A percentile compares a stretch with the other conserved stretches of the same genome.
These are phyloP conservation scores for Xanthoconium separans DNA, from an alignment of 1,284 basidiomycete species.

Conservation along the genomic window DNA sequence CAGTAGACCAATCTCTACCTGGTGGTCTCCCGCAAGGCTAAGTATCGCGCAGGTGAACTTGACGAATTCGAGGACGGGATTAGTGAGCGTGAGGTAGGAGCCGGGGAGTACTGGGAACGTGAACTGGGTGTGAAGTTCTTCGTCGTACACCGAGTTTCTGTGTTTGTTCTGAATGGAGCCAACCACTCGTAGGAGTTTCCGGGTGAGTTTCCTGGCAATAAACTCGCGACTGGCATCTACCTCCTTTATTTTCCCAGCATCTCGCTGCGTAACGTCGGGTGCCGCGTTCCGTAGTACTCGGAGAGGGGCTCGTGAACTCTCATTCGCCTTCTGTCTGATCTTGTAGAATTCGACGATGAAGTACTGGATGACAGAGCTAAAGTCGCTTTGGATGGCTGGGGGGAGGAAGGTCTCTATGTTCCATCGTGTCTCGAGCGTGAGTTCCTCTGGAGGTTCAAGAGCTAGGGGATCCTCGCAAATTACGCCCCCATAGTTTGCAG, in stretches of 20 bases:
- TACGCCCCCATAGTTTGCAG: constrained; percentile 90
- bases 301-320: constrained; percentile 67
- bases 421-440: constrained; percentile 89
- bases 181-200: constrained; percentile 77
- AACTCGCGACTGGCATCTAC: constrained; percentile 69
- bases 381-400: constrained; percentile 77
- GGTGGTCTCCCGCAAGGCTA: constrained; percentile 72
- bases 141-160: constrained; percentile 58
- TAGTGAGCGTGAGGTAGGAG: constrained; percentile 71
- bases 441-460: constrained; percentile 61
- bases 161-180: constrained; percentile 67
- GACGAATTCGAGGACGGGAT: constrained; percentile 87
- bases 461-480: constrained; percentile 79
- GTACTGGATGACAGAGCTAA: constrained; percentile 72
- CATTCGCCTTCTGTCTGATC: constrained; percentile 68
- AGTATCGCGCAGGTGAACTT: constrained; percentile 88
- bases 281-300: constrained; percentile 69
- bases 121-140: constrained; percentile 60
- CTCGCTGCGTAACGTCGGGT: constrained; percentile 64
- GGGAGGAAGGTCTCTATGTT: constrained; percentile 94
- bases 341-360: constrained; percentile 88
- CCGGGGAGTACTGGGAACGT: constrained; percentile 89
- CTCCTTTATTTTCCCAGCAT: constrained; percentile 71
- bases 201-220: constrained; percentile 79
- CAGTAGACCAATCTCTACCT: constrained; percentile 85